Conservation (phyloP, 176 grass and related monocot genomes). For the Eragrostis curvula region DNA sequence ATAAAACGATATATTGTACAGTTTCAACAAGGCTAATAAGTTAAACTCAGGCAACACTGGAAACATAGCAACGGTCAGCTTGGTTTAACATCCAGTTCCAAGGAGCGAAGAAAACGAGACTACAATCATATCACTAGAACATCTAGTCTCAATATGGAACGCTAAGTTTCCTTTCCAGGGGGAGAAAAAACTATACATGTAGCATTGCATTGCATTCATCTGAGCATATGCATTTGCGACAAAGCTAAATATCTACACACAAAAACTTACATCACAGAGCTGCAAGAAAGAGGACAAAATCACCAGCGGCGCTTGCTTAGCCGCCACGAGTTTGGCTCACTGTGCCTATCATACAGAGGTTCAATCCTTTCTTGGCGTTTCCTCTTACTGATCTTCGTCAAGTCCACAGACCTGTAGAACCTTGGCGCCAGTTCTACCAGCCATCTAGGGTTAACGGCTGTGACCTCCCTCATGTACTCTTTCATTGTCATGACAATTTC, state of each 20-base stretch:
- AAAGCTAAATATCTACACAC: slow-evolving; percentile 9
- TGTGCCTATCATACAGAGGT: slow-evolving; percentile 59
- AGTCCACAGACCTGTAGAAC: slow-evolving; percentile 60
- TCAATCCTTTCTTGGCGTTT: slow-evolving; percentile 75
- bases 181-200: neutral
- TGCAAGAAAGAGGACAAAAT: slow-evolving; percentile 17
- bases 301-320: slow-evolving; percentile 65
- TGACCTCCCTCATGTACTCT: slow-evolving; percentile 57
- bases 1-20: neutral
- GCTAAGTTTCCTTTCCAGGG: neutral
- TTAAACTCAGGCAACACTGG: neutral
- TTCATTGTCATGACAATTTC: slow-evolving; percentile 72
- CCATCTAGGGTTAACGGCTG: slow-evolving; percentile 33
- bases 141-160: neutral
- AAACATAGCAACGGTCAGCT: neutral
- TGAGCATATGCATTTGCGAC: neutral
- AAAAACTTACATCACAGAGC: neutral
- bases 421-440: slow-evolving; percentile 56
- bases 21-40: neutral
- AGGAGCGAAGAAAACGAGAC: neutral
- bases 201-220: neutral
- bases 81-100: neutral
- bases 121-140: neutral
- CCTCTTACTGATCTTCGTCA: slow-evolving; percentile 57
- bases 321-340: slow-evolving; percentile 62